A percentile compares a stretch with the other conserved stretches of the same genome.
Evolutionary conservation across 768 basidiomycete species (phyloP).

Genomic region (Leccinum boreale): DNA sequence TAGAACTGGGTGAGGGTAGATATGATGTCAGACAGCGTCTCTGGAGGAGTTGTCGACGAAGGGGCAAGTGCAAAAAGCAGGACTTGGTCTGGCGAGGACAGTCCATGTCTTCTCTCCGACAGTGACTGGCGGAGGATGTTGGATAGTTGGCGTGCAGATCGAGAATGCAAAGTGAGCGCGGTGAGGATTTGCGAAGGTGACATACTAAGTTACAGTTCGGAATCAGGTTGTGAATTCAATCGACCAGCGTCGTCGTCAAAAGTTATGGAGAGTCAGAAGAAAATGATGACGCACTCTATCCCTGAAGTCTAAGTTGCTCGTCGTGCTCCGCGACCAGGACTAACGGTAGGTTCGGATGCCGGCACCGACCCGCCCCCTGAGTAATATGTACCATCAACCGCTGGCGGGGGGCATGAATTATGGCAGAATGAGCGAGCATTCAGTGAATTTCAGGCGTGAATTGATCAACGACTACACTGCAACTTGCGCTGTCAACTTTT

Average conservation of each 20-base stretch:
- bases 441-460: too few species aligned
- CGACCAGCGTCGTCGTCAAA: not conserved
- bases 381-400: too few species aligned
- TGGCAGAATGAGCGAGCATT: too few species aligned
- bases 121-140: constrained; percentile 5
- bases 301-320: too few species aligned
- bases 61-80: constrained; percentile 29
- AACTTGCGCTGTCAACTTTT: too few species aligned
- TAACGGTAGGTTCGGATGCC: not conserved
- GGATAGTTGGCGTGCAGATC: constrained; percentile 19
- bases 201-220: not conserved
- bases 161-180: constrained; percentile 16
- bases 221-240: not conserved
- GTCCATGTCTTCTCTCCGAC: not conserved
- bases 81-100: not conserved
- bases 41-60: constrained; percentile 20
- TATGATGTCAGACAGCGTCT: constrained; percentile 37
- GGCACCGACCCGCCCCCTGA: too few species aligned
- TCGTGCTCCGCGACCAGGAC: not conserved
- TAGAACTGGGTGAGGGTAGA: constrained; percentile 39
- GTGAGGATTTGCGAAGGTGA: constrained; percentile 11
- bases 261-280: not conserved
- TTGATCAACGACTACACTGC: too few species aligned
- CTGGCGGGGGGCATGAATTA: too few species aligned
- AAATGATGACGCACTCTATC: not conserved